These are phyloP conservation scores for Rheum nobile DNA, from an alignment of 148 eudicot species.

Conservation along the genomic window DNA sequence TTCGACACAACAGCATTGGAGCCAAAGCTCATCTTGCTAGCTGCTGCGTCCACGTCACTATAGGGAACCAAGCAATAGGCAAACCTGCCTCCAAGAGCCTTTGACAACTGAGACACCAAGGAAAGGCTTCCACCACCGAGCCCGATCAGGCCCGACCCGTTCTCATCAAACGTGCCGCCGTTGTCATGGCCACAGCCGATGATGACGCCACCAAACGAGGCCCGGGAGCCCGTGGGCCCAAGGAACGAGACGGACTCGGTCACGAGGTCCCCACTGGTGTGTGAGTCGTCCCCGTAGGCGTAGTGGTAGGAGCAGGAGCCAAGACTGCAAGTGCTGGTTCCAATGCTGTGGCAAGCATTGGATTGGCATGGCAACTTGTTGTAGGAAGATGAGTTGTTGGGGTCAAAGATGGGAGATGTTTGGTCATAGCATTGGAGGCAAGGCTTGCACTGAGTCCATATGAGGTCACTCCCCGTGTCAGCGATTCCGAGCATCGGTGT, in stretches of 20 bases:
- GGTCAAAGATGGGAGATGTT: conserved; percentile 24
- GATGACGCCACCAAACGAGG: conserved; percentile 10
- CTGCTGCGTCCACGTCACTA: neutral
- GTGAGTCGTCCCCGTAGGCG: conserved; percentile 22
- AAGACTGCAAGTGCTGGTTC: neutral
- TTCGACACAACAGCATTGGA: conserved; percentile 13
- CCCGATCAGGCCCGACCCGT: conserved; percentile 37
- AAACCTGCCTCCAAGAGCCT: conserved; percentile 29
- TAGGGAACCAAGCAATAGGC: conserved; percentile 34
- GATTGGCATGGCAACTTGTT: conserved; percentile 20
- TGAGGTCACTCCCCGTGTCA: conserved; percentile 40
- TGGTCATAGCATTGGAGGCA: conserved; percentile 29
- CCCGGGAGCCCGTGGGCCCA: neutral
- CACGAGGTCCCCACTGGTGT: conserved; percentile 18
- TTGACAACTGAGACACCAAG: conserved; percentile 23
- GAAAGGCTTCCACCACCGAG: conserved; percentile 36
- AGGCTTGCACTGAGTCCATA: conserved; percentile 44
- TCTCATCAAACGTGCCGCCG: conserved; percentile 19
- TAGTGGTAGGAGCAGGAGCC: conserved; percentile 21
- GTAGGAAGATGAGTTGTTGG: conserved; percentile 28
- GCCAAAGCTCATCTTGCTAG: conserved; percentile 49
- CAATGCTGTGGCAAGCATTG: conserved; percentile 12
- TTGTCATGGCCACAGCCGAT: conserved; percentile 43
- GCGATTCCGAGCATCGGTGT: conserved; percentile 18
- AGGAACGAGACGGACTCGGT: conserved; percentile 22